Evolutionary conservation across 306 rosid species (phyloP), one percentile per base, ranked within the genome.

Genomic region (Quercus wislizeni): DNA sequence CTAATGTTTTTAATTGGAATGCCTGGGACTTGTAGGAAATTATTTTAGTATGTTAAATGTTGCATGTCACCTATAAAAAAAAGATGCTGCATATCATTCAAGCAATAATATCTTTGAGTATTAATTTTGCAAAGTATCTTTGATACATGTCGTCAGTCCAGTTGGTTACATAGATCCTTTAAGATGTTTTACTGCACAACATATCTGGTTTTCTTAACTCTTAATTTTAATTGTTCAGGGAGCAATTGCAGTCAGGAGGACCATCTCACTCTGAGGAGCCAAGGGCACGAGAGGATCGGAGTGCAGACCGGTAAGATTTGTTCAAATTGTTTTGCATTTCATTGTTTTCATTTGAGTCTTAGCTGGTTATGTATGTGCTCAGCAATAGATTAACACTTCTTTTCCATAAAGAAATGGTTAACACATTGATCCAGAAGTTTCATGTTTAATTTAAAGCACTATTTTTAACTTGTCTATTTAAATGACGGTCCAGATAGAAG

Each of bases 251-350:
- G 77, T 78, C 96, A 20, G 97, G 88, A 38, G 91, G 90, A 83
- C 90, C 85, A 56, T 85, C 97, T 73, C 94, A 75, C 73, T 96
- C 99, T 38, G 99, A 93, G 86, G 99, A 96, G 88, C 98, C 99
- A 4, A 89, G 96, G 88, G 91, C 25, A 21, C 91, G 96, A 21
- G 99, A 95, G 67, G 99, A 93, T 69, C 92, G 96, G 1, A 92
- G 75, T 74, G 91, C 43, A 74, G 97, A 93, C 73, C 79, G 94
- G 99, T 95, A 87, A 84, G 81, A 72, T 27, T 76, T 25, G n/a
- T 82, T 71, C 68, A 74, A 21, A 55, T 55, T 69, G 51, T 54
- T 71, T 81, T 52, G 25, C 46, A 12, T 6, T 59, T 74, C 30
- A 14, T 67, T 73, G 28, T 55, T 8, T 54, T 18, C 10, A 25